Percentiles rank a stretch among this genome's conserved stretches.
Evolutionary conservation across 2,329 filamentous ascomycete genomes (phyloP).

Genomic region (Stachybotrys chlorohalonatus): DNA sequence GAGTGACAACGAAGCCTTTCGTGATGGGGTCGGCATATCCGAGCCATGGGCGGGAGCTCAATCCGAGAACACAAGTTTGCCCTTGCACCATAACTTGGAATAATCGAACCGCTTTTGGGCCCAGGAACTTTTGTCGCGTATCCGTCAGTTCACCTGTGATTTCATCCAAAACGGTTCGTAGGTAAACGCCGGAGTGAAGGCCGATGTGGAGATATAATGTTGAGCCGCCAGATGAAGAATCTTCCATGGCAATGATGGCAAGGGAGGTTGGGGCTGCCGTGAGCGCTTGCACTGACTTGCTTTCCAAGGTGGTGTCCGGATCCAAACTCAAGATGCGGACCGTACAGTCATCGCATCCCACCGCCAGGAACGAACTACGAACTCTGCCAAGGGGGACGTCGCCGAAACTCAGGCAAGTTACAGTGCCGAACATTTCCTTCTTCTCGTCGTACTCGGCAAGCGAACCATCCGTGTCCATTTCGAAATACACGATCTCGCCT

Average conservation of each 20-base stretch:
- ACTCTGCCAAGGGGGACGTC: conserved; percentile 85
- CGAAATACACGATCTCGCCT: conserved; percentile 95
- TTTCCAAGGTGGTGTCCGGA: conserved; percentile 82
- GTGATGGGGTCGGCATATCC: conserved; percentile 86
- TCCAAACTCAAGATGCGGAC: conserved; percentile 87
- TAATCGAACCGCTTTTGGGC: conserved; percentile 79
- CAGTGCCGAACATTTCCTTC: conserved; percentile 88
- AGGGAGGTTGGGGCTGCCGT: conserved; percentile 84
- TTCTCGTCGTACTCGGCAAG: conserved; percentile 92
- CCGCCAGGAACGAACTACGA: conserved; percentile 85
- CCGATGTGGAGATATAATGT: conserved; percentile 95
- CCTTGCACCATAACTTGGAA: conserved; percentile 86
- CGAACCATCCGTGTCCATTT: conserved; percentile 87
- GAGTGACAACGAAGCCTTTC: conserved; percentile 84
- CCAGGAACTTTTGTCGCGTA: conserved; percentile 88
- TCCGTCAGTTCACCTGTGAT: conserved; percentile 93
- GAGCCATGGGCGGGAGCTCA: conserved; percentile 93
- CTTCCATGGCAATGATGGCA: conserved; percentile 90
- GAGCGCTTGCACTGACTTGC: conserved; percentile 87
- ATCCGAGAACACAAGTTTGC: conserved; percentile 74
- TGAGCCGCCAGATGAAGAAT: conserved; percentile 79
- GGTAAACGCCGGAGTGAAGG: conserved; percentile 88
- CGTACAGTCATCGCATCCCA: conserved; percentile 94
- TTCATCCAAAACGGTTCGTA: conserved; percentile 90
- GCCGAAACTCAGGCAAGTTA: conserved; percentile 89